Percentiles rank a stretch among this genome's conserved stretches.
These are phyloP conservation scores for Crithidia expoeki DNA, from an alignment of 208 protist genomes.

Conservation along the genomic window DNA sequence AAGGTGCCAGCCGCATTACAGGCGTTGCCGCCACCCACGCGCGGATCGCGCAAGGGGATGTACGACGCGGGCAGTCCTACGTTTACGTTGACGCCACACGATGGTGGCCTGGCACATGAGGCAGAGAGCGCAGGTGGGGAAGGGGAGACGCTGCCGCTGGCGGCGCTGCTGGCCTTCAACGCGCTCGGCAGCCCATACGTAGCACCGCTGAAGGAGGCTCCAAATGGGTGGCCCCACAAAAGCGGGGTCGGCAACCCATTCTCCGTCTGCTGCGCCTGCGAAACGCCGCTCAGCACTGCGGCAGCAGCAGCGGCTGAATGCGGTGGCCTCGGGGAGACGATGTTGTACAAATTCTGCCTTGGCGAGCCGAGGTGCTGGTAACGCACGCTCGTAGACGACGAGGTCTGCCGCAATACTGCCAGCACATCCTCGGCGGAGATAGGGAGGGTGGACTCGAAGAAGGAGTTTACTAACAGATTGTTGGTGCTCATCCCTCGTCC, in stretches of 20 bases:
- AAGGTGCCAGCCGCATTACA: neutral
- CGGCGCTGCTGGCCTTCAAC: neutral
- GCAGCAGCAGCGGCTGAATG: neutral
- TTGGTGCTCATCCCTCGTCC: neutral
- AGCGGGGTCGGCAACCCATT: neutral
- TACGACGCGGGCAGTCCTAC: conserved; percentile 2
- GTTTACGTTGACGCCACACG: neutral
- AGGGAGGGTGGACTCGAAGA: conserved; percentile 8
- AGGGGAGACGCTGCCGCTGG: neutral
- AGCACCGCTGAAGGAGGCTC: neutral
- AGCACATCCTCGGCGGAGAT: conserved; percentile 12
- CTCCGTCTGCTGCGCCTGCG: conserved; percentile 19
- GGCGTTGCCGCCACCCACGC: neutral
- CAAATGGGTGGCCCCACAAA: neutral
- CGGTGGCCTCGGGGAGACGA: conserved; percentile 8
- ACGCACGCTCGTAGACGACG: neutral
- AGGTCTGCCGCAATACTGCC: conserved; percentile 12
- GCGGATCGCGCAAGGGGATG: conserved; percentile 18
- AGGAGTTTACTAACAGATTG: neutral
- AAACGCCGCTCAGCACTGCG: neutral
- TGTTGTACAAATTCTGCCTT: conserved; percentile 14
- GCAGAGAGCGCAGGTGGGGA: neutral
- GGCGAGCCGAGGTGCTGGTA: conserved; percentile 17
- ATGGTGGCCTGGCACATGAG: neutral
- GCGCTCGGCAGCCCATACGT: conserved; percentile 14